These are phyloP conservation scores for Umbelopsis vinacea DNA, from an alignment of 192 early-diverging fungal species.

Conservation along the genomic window DNA sequence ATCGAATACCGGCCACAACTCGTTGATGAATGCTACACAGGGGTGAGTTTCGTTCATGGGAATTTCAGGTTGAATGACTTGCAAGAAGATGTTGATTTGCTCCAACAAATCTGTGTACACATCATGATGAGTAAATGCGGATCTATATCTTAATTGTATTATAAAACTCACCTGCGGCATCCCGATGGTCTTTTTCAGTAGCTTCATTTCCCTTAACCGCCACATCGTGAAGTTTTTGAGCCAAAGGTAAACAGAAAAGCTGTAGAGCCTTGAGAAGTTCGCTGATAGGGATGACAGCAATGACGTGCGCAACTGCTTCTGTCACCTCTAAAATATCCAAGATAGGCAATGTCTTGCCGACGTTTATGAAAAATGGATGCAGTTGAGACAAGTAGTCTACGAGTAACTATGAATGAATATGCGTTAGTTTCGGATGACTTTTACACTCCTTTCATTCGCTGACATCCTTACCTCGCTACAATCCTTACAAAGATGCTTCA, in stretches of 20 bases:
- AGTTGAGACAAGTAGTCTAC: constrained; percentile 79
- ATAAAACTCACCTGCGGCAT: constrained; percentile 36
- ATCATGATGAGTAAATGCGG: no score
- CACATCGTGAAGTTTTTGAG: constrained; percentile 69
- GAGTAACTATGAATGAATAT: constrained; percentile 54
- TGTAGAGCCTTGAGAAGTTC: constrained; percentile 65
- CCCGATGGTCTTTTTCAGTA: constrained; percentile 40
- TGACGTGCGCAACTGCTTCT: constrained; percentile 86
- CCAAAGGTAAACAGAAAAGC: constrained; percentile 75
- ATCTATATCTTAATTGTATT: no score
- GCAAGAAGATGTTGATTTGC: constrained; percentile 66
- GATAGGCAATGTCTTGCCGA: constrained; percentile 66
- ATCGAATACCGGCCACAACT: constrained; percentile 79
- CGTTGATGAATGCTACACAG: constrained; percentile 62
- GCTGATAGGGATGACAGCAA: constrained; percentile 74
- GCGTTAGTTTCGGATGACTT: constrained; percentile 4
- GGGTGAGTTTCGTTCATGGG: constrained; percentile 61
- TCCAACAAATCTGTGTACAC: constrained; percentile 44
- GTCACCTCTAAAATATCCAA: constrained; percentile 81
- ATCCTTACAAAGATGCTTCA: constrained; percentile 90
- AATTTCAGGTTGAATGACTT: constrained; percentile 55
- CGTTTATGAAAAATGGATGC: constrained; percentile 81
- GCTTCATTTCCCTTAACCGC: constrained; percentile 46
- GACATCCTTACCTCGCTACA: constrained; percentile 75
- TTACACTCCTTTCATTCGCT: not conserved